Evolutionary conservation across 371 early-diverging fungal genomes (phyloP), one percentile per base, ranked within the genome.

Genomic region (Mortierella sp.): DNA sequence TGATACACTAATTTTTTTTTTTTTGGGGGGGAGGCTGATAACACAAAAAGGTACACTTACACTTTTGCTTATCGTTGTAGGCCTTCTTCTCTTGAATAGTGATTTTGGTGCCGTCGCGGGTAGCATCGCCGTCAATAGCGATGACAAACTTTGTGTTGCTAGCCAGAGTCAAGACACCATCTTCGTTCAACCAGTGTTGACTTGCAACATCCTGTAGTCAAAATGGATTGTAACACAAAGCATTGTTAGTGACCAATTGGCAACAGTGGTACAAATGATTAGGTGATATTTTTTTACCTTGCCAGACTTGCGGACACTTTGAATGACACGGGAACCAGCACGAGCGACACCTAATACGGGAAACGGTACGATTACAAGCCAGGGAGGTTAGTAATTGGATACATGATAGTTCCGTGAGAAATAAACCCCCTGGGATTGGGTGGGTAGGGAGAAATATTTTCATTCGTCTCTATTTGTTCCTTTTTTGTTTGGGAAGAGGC

Each of bases 51-150:
- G 23, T 55, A 23, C 2, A 3, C 55, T 66, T 70, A 79, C 79
- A 79, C 56, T 79, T 79, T 62, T 79, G 80, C 49, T 79, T 79
- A n/a, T 79, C 80, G 61, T 74, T 66, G 60, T 79, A 74, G n/a
- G 74, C 59, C 68, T 79, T 74, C 68, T 74, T 79, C 42, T 79
- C 80, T 67, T 79, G 74, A 61, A 79, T 66, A 28, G 64, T 79
- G 51, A 79, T 79, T 22, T 74, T 74, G 34, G 80, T 74, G 54
- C 80, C 74, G 58, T 79, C 74, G 51, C 67, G 74, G 49, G 43
- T 70, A n/a, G 80, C 74, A 47, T 79, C 80, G 34, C 80, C 80
- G 26, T 79, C 80, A 57, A 79, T 66, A 40, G 73, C 64, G 65
- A 79, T 58, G 61, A 74, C 80, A 23, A 79, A 72, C 40, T 73